Evolutionary conservation across 129 eudicot species (phyloP).

Genomic region (Artemisia tridentata): DNA sequence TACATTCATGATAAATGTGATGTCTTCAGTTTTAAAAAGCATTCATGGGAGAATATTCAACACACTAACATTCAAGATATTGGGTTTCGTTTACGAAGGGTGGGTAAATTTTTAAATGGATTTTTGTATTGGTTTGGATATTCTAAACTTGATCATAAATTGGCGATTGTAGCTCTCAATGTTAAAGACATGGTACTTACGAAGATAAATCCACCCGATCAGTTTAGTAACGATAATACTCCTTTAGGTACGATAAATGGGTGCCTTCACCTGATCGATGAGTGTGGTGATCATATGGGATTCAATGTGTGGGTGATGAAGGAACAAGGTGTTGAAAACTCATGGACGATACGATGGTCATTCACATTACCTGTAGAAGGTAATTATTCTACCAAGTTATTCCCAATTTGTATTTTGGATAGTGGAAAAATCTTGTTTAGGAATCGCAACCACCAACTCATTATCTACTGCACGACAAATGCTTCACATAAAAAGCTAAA

Average conservation of each 20-base stretch:
- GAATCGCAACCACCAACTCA: too few relatives aligned
- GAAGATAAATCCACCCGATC: not conserved
- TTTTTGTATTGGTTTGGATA: not conserved
- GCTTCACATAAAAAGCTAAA: not conserved
- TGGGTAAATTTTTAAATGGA: not conserved
- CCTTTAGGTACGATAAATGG: not conserved
- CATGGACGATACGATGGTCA: not conserved
- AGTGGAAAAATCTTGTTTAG: too few relatives aligned
- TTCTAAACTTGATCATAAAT: not conserved
- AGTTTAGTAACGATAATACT: not conserved
- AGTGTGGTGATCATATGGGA: not conserved
- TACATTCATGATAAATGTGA: too few relatives aligned
- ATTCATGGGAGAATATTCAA: not conserved
- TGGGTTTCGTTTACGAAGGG: not conserved
- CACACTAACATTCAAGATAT: not conserved
- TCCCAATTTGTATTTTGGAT: too few relatives aligned
- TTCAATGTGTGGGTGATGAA: not conserved
- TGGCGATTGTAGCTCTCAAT: too few relatives aligned
- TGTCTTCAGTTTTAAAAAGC: too few relatives aligned
- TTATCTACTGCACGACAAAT: not conserved
- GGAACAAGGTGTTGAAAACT: not conserved
- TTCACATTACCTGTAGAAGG: not conserved
- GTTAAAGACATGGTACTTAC: too few relatives aligned
- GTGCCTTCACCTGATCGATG: not conserved
- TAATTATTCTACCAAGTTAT: not conserved